Evolutionary conservation across 768 basidiomycete species (phyloP).

Genomic region (Rhodotorula babjevae): DNA sequence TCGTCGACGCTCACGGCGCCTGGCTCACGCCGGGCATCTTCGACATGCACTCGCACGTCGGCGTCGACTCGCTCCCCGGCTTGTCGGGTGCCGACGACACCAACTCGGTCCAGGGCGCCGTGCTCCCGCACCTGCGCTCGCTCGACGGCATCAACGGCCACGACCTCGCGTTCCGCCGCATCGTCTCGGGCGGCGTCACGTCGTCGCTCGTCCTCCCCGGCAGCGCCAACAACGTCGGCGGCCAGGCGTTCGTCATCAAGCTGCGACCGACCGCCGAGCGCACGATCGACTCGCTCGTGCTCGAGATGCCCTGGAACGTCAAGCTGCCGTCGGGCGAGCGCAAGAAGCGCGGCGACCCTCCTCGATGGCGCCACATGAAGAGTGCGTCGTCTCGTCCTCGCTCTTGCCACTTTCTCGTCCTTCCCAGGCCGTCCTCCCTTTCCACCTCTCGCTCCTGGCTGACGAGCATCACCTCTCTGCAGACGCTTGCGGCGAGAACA

Average conservation of each 20-base stretch:
- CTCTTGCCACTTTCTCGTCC: too few relatives aligned
- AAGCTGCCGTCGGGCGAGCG: slow-evolving; percentile 49
- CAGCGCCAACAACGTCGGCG: slow-evolving; percentile 45
- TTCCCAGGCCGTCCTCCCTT: too few relatives aligned
- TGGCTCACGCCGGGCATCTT: slow-evolving; percentile 62
- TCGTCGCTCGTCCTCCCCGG: slow-evolving; percentile 77
- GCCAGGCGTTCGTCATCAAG: slow-evolving; percentile 65
- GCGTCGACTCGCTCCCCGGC: slow-evolving; percentile 61
- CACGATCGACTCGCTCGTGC: slow-evolving; percentile 62
- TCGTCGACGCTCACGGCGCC: slow-evolving; percentile 51
- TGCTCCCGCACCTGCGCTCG: slow-evolving; percentile 62
- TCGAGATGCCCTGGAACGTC: slow-evolving; percentile 67
- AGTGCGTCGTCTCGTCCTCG: neutral
- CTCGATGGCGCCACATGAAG: slow-evolving; percentile 22
- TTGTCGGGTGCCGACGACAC: slow-evolving; percentile 56
- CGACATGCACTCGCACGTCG: slow-evolving; percentile 65
- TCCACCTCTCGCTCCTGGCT: too few relatives aligned
- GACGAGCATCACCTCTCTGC: neutral
- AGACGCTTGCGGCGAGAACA: slow-evolving; percentile 54
- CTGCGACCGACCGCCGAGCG: slow-evolving; percentile 64
- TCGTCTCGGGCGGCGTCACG: slow-evolving; percentile 82
- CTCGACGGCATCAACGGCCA: slow-evolving; percentile 83
- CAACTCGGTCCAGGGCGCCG: slow-evolving; percentile 52
- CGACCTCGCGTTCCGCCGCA: slow-evolving; percentile 65
- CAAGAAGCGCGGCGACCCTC: slow-evolving; percentile 51